A percentile compares a stretch with the other conserved stretches of the same genome.
Evolutionary conservation across 2,329 filamentous ascomycete genomes (phyloP).

Genomic region (Daldinia sp.): DNA sequence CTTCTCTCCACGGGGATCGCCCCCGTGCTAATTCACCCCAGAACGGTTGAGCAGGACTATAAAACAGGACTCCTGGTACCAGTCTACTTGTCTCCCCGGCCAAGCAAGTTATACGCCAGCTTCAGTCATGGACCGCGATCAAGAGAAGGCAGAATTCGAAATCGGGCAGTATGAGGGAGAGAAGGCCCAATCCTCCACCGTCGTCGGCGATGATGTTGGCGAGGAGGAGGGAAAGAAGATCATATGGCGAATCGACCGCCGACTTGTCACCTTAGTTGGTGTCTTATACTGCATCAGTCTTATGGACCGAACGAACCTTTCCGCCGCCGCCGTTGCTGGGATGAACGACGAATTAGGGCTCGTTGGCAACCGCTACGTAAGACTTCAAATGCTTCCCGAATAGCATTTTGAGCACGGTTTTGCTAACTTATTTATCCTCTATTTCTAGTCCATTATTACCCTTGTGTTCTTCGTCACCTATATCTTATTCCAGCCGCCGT

Average conservation of each 20-base stretch:
- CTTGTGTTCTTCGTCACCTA: slow-evolving; percentile 80
- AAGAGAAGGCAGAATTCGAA: slow-evolving; percentile 40
- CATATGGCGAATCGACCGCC: slow-evolving; percentile 72
- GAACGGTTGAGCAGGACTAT: slow-evolving; percentile 3
- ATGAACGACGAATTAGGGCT: slow-evolving; percentile 60
- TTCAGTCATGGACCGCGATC: slow-evolving; percentile 41
- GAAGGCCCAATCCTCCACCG: slow-evolving; percentile 41
- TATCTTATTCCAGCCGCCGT: slow-evolving; percentile 74
- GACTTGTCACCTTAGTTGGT: slow-evolving; percentile 68
- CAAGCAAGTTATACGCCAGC: not conserved
- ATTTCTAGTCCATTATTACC: slow-evolving; percentile 64
- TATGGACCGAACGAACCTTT: slow-evolving; percentile 82
- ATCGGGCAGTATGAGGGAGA: slow-evolving; percentile 39
- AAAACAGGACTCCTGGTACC: slow-evolving; percentile 16
- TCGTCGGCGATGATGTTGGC: slow-evolving; percentile 56
- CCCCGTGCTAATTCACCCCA: not conserved
- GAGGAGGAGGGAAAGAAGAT: slow-evolving; percentile 71
- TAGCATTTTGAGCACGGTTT: slow-evolving; percentile 31
- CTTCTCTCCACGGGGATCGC: slow-evolving; percentile 4
- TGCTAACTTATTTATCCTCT: not conserved
- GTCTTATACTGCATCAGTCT: slow-evolving; percentile 77
- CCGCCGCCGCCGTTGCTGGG: slow-evolving; percentile 75
- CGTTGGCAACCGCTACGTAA: slow-evolving; percentile 51
- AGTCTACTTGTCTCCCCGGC: not conserved
- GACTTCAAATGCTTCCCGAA: slow-evolving; percentile 42